These are phyloP conservation scores for Colletotrichum trifolii DNA, from an alignment of 2,329 filamentous ascomycete species.

Conservation along the genomic window DNA sequence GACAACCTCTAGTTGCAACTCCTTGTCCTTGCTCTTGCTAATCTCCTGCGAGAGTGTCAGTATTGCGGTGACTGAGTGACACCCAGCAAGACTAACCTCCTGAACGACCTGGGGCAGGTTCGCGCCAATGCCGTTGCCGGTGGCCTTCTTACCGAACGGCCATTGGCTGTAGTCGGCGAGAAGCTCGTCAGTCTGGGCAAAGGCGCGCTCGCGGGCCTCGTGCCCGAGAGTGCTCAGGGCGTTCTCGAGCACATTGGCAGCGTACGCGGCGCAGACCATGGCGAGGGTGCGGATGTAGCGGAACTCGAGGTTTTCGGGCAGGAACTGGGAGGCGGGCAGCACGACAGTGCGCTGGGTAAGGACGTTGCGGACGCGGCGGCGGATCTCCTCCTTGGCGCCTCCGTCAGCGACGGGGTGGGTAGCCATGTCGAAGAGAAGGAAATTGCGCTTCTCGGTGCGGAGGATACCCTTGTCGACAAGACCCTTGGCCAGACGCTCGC, in stretches of 20 bases:
- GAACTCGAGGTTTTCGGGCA: slow-evolving; percentile 95
- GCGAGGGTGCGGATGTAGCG: slow-evolving; percentile 90
- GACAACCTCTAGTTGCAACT: slow-evolving; percentile 96
- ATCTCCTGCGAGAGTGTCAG: slow-evolving; percentile 70
- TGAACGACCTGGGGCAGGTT: slow-evolving; percentile 89
- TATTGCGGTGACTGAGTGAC: background rate
- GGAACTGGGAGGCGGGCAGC: slow-evolving; percentile 84
- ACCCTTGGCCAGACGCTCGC: slow-evolving; percentile 95
- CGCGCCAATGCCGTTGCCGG: slow-evolving; percentile 84
- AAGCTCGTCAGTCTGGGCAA: slow-evolving; percentile 96
- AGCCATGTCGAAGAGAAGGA: slow-evolving; percentile 99
- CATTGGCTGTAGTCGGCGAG: slow-evolving; percentile 97
- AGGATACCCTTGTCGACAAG: slow-evolving; percentile 99
- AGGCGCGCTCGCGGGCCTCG: slow-evolving; percentile 92
- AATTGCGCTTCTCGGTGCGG: slow-evolving; percentile 98
- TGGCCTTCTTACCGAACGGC: slow-evolving; percentile 90
- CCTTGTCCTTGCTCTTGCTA: slow-evolving; percentile 87
- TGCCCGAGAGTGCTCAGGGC: slow-evolving; percentile 94
- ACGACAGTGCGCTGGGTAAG: slow-evolving; percentile 95
- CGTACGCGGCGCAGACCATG: slow-evolving; percentile 98
- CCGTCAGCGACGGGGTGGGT: slow-evolving; percentile 97
- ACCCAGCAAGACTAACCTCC: slow-evolving; percentile 65
- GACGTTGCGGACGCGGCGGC: slow-evolving; percentile 89
- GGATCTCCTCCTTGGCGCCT: slow-evolving; percentile 97
- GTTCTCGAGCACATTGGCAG: slow-evolving; percentile 97